Evolutionary conservation across 2,329 filamentous ascomycete genomes (phyloP).

Genomic region (Neonectria neomacrospora): DNA sequence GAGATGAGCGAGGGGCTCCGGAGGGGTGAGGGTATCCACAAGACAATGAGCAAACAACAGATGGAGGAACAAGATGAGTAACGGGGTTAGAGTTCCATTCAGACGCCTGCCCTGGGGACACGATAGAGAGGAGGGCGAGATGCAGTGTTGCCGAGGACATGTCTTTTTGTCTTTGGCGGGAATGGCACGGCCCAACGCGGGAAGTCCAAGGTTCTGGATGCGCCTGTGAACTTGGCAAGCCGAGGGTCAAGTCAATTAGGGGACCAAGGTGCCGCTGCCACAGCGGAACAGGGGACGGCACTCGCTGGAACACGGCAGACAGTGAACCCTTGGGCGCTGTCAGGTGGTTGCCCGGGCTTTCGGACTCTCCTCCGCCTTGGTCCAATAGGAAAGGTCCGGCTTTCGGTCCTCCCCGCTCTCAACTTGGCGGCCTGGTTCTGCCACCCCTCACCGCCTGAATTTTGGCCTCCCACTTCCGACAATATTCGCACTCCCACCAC

Average conservation of each 20-base stretch:
- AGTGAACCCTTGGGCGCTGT: too few relatives aligned
- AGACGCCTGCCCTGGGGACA: slow-evolving; percentile 8
- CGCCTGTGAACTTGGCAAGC: slow-evolving; percentile 32
- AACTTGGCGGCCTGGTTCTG: slow-evolving; percentile 38
- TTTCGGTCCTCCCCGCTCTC: background rate
- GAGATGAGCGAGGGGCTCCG: background rate
- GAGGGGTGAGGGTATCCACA: slow-evolving; percentile 19
- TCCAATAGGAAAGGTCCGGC: background rate
- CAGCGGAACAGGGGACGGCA: background rate
- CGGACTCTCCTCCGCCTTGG: background rate
- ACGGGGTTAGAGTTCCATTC: slow-evolving; percentile 23
- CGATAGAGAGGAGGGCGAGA: background rate
- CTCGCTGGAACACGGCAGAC: background rate
- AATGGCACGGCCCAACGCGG: slow-evolving; percentile 12
- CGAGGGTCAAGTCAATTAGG: slow-evolving; percentile 15
- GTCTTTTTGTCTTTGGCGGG: slow-evolving; percentile 11
- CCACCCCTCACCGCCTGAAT: slow-evolving; percentile 45
- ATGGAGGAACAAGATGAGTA: slow-evolving; percentile 3
- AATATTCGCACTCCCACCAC: slow-evolving; percentile 25
- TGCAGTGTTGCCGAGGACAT: background rate
- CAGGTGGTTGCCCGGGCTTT: too few relatives aligned
- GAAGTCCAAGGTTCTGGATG: slow-evolving; percentile 33
- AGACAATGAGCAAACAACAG: background rate
- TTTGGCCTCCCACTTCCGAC: slow-evolving; percentile 37
- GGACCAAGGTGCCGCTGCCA: background rate